phyloP scores from a whole-genome alignment of 2,329 filamentous ascomycete species.

The Alternaria arborescens region DNA sequence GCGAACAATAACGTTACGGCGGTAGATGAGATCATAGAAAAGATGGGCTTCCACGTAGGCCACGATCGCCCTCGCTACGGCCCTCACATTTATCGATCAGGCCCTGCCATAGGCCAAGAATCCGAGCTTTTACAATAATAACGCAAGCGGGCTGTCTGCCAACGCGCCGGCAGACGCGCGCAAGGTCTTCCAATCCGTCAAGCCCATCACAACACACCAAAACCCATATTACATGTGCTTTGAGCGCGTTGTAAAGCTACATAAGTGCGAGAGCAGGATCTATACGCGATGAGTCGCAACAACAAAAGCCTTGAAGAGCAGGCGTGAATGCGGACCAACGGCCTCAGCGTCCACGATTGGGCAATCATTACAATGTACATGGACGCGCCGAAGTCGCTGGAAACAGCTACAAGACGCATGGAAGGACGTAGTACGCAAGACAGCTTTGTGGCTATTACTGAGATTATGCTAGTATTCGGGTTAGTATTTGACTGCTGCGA shows the following conservation, averaged over 20 bases:
- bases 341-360: constrained; percentile 1
- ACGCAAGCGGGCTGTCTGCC: not conserved
- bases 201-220: constrained; percentile 2
- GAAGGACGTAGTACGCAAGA: no score
- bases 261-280: not conserved
- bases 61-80: constrained; percentile 2
- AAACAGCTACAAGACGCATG: no score
- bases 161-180: not conserved
- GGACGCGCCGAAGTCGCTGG: not conserved
- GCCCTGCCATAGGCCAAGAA: not conserved
- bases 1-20: not conserved
- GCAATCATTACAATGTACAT: not conserved
- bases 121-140: not conserved
- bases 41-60: no score
- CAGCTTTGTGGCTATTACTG: not conserved
- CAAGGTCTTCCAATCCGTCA: not conserved
- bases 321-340: not conserved
- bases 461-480: constrained; percentile 10
- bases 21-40: not conserved
- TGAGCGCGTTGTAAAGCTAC: constrained; percentile 3
- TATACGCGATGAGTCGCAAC: not conserved
- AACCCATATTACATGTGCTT: not conserved
- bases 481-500: not conserved
- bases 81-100: constrained; percentile 3
- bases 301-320: not conserved